Evolutionary conservation across 441 rosid genomes (phyloP).

Genomic region (Gossypium gossypioides): DNA sequence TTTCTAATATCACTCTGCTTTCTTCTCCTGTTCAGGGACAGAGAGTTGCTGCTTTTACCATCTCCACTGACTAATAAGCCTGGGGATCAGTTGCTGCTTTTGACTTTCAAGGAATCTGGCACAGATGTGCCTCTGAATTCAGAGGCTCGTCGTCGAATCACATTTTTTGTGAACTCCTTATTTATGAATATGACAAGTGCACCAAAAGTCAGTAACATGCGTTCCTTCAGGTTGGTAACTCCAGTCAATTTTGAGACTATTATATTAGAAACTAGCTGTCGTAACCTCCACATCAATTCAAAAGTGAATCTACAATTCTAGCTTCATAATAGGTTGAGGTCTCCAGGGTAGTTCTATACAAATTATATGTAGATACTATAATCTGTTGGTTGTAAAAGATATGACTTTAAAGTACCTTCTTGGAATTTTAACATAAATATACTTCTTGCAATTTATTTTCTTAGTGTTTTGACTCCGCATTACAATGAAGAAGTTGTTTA

Average conservation of each 20-base stretch:
- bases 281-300: not conserved
- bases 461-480: slow-evolving; percentile 91
- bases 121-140: slow-evolving; percentile 79
- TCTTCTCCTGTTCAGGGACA: slow-evolving; percentile 46
- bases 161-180: slow-evolving; percentile 92
- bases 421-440: not conserved
- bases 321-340: not conserved
- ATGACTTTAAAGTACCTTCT: not conserved
- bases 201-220: slow-evolving; percentile 82
- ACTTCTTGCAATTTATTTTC: slow-evolving; percentile 9
- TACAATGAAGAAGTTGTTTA: slow-evolving; percentile 85
- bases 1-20: slow-evolving; percentile 15
- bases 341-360: not conserved
- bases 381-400: not conserved
- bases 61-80: slow-evolving; percentile 46
- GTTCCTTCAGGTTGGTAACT: slow-evolving; percentile 70
- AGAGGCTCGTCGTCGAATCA: slow-evolving; percentile 97
- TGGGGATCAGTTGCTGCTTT: slow-evolving; percentile 77
- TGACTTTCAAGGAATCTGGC: slow-evolving; percentile 92
- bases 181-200: slow-evolving; percentile 88
- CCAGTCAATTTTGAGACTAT: not conserved
- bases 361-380: not conserved
- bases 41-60: slow-evolving; percentile 75
- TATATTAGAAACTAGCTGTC: not conserved
- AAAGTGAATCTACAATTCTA: not conserved